Base-by-base conservation (phyloP, 2,329 filamentous ascomycete genomes). In the Zasmidium angulare region DNA sequence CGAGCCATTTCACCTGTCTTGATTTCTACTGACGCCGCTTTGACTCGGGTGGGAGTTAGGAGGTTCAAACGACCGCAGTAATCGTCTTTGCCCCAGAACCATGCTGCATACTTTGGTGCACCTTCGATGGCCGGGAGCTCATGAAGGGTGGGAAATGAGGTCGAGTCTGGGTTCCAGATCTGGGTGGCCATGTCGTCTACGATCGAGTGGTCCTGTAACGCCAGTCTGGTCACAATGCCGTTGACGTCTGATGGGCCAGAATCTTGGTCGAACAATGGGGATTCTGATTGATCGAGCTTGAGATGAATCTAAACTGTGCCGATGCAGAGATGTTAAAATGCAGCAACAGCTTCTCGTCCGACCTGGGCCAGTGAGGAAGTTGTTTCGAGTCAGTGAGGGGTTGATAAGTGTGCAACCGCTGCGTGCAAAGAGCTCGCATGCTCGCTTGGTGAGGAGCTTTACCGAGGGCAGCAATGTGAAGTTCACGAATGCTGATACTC, bases 61-160 rank as follows among this genome's bases (percentile, higher is more conserved):
- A 86, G 78, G 58, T 86, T 86, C 47, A 86, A 67, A 48, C 83
- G 76, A 12, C 80, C 80, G 53, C 83, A 78, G 63, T 78, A 74
- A 64, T 85, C 83, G 67, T 84, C 75, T 46, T 81, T 75, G 12
- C 84, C 84, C 84, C 84, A 86, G 23, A 85, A 80, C 84, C 84
- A 86, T 19, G 83, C 83, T 19, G 84, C 82, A 24, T 77, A 81
- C 19, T 81, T 74, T 0, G 83, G 84, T 1, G 82, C 82, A 31
- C 79, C 80, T 1, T 78, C 72, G 40, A 85, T 77, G 20, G 72
- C 66, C 20, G 82, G 82, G 2, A 86, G 74, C 53, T 86, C 79
- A 55, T 80, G 79, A 14, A 82, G 75, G 0, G 77, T 77, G 0
- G 84, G 84, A 53, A 86, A 84, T 17, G 71, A 77, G 17, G 77